Base-by-base conservation (phyloP, 208 protist species). In the Borovskyia barvae region DNA sequence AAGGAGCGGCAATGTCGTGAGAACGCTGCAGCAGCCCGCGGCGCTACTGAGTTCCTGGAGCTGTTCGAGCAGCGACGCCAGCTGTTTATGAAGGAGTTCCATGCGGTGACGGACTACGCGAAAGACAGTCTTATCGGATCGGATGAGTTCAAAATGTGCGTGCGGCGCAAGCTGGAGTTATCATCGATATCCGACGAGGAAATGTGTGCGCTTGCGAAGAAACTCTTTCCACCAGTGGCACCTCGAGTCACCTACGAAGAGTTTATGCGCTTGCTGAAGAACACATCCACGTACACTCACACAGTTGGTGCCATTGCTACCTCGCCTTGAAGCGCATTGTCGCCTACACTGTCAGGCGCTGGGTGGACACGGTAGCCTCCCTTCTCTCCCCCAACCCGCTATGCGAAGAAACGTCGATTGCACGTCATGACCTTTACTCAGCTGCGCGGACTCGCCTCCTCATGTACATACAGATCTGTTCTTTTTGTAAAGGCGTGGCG, bases 11-110 rank as follows among this genome's bases (percentile, higher is more conserved):
- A 59, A 46, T 51, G 49, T 2, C 42, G 54, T 20, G 74, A 83
- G 48, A 80, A 51, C 11, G 66, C 67, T 5, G 51, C 74, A 2
- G 84, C 87, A 17, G 57, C 83, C 0, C 66, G 70, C 20, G 88
- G 66, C 5, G 87, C 87, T 0, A 66, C 64, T 45, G 50, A 88
- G 54, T 72, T 97, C 46, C 56, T 90, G 19, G 73, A 91, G 52
- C 75, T 93, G 20, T 95, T 85, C 66, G 51, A 80, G 9, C 80
- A 92, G 51, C 80, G 92, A 25, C 81, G 92, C n/a, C 82, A 94
- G 55, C 74, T 96, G 3, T 80, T 97, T 33, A 76, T 92, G 66
- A 95, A 96, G 72, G 82, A 90, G 65, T 86, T 97, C 40, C 87
- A 80, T 47, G 70, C 86, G 14, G 92, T 97, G 41, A 75, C 78